phyloP scores from a whole-genome alignment of 106 monocot species.

The Phalaenopsis equestris region DNA sequence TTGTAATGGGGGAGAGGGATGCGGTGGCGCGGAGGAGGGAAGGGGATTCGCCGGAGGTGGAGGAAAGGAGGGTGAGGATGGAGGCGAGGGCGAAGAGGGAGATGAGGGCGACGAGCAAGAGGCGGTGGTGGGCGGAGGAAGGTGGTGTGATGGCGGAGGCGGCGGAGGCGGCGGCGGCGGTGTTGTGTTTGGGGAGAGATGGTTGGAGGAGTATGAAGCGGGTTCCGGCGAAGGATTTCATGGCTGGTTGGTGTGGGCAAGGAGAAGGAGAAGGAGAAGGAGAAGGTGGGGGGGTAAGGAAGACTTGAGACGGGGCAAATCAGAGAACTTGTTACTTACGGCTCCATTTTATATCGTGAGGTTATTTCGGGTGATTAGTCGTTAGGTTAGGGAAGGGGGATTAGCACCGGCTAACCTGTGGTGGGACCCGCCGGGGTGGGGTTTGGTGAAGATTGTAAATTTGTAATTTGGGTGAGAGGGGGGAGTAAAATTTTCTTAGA shows the following conservation, averaged over 20 bases:
- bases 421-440: neutral
- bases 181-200: slow-evolving; percentile 9
- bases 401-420: neutral
- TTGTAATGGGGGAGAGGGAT: neutral
- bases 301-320: neutral
- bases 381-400: neutral
- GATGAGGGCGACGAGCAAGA: slow-evolving; percentile 38
- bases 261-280: too few species aligned
- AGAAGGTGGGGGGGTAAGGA: too few species aligned
- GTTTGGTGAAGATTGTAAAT: too few species aligned
- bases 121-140: slow-evolving; percentile 25
- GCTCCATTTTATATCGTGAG: neutral
- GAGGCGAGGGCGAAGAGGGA: slow-evolving; percentile 37
- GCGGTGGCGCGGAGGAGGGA: neutral
- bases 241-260: neutral
- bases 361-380: neutral
- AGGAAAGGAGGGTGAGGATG: slow-evolving; percentile 13
- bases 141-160: neutral
- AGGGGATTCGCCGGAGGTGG: neutral
- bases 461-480: too few species aligned
- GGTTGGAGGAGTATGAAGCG: slow-evolving; percentile 42
- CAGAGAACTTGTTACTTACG: neutral
- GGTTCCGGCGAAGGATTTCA: slow-evolving; percentile 23
- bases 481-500: too few species aligned
- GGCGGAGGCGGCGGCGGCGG: neutral